These are phyloP conservation scores for Blastomyces emzantsi DNA, from an alignment of 2,329 filamentous ascomycete species.

Conservation along the genomic window DNA sequence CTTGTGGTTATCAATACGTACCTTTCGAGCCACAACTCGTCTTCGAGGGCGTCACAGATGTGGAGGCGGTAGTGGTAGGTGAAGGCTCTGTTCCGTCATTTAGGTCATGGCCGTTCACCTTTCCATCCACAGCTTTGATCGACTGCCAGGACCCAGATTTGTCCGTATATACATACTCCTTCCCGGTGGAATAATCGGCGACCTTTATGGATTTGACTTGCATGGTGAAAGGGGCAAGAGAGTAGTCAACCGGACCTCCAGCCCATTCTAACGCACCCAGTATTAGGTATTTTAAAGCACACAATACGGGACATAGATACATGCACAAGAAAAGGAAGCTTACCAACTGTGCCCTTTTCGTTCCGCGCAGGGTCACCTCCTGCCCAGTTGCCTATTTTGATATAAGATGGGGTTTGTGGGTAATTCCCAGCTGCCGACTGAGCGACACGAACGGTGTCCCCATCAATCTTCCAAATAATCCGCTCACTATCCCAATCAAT, in stretches of 20 bases:
- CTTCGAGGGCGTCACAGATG: not conserved
- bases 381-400: conserved; percentile 61
- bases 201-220: conserved; percentile 55
- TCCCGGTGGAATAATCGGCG: conserved; percentile 48
- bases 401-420: conserved; percentile 64
- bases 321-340: not conserved
- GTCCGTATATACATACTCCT: conserved; percentile 57
- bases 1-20: not conserved
- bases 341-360: conserved; percentile 12
- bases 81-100: not conserved
- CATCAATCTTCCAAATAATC: conserved; percentile 58
- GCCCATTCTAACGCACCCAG: conserved; percentile 8
- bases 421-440: conserved; percentile 48
- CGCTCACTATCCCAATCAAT: conserved; percentile 58
- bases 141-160: conserved; percentile 52
- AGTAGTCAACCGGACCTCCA: conserved; percentile 8
- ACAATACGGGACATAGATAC: not conserved
- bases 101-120: not conserved
- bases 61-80: not conserved
- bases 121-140: conserved; percentile 9
- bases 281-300: not conserved
- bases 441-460: conserved; percentile 51
- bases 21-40: not conserved
- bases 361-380: conserved; percentile 45
- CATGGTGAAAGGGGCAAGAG: conserved; percentile 60